These are phyloP conservation scores for Russula compacta DNA, from an alignment of 768 basidiomycete species.

Conservation along the genomic window DNA sequence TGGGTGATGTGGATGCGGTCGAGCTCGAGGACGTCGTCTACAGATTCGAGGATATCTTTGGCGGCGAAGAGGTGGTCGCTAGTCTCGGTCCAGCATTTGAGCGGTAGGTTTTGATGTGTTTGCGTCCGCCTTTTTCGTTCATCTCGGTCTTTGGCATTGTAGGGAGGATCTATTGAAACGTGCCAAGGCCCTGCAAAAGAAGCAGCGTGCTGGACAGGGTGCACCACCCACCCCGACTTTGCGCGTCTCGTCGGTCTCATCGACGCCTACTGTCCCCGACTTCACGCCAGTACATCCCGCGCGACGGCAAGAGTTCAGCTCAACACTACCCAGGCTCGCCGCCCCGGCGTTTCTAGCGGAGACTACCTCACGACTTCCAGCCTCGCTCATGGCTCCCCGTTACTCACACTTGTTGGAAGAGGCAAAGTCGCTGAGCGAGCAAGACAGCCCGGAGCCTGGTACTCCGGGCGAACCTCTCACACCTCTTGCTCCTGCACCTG, in stretches of 20 bases:
- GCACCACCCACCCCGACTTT: conserved; percentile 46
- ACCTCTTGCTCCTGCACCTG: not conserved
- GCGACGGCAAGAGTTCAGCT: conserved; percentile 19
- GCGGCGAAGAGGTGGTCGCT: conserved; percentile 34
- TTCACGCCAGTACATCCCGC: conserved; percentile 37
- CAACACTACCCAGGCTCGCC: conserved; percentile 17
- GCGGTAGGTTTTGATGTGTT: conserved; percentile 34
- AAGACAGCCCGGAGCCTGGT: not conserved
- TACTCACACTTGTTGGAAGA: conserved; percentile 53
- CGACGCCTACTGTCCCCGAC: conserved; percentile 39
- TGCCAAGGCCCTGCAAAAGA: conserved; percentile 46
- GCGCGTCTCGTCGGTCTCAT: conserved; percentile 24
- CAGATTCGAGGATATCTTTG: conserved; percentile 44
- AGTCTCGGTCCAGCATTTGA: conserved; percentile 47
- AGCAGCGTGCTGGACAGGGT: conserved; percentile 47
- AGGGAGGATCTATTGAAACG: conserved; percentile 48
- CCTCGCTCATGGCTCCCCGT: conserved; percentile 41
- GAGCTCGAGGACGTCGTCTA: conserved; percentile 48
- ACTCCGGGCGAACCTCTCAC: not conserved
- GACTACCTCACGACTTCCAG: conserved; percentile 27
- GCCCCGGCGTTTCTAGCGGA: conserved; percentile 31
- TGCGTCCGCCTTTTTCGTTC: not conserved
- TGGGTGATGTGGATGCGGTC: conserved; percentile 48
- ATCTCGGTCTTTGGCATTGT: not conserved
- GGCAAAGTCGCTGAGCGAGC: conserved; percentile 32